These are phyloP conservation scores for Epichloe amarillans DNA, from an alignment of 2,329 filamentous ascomycete genomes.

Conservation along the genomic window DNA sequence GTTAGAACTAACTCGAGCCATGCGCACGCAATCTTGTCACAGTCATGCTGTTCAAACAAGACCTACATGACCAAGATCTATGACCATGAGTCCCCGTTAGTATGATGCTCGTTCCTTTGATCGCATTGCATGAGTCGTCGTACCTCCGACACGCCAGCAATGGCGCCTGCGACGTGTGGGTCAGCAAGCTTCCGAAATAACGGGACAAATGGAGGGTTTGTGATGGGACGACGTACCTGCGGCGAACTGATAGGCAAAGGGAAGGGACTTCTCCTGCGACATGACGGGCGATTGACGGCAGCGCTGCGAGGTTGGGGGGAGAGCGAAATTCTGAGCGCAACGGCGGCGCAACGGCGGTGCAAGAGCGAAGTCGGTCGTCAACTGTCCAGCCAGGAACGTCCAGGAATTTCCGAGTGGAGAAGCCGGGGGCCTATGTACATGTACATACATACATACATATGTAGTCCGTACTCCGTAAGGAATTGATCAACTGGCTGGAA, in stretches of 20 bases:
- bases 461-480: too few species aligned
- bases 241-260: conserved; percentile 89
- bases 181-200: conserved; percentile 5
- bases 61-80: conserved; percentile 79
- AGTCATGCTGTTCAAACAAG: neutral
- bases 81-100: conserved; percentile 3
- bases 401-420: conserved; percentile 1
- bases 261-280: conserved; percentile 61
- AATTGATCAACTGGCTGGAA: too few species aligned
- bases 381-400: neutral
- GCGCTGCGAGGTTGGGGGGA: neutral
- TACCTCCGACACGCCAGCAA: conserved; percentile 96
- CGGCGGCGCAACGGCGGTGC: neutral
- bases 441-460: too few species aligned
- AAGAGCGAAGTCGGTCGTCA: conserved; percentile 1
- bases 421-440: too few species aligned
- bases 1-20: neutral
- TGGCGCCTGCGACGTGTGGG: conserved; percentile 47
- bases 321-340: neutral
- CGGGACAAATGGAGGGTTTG: neutral
- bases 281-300: conserved; percentile 31
- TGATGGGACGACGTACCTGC: conserved; percentile 48
- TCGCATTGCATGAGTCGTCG: conserved; percentile 7
- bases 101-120: neutral
- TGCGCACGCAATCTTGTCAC: neutral